Evolutionary conservation across 2,329 filamentous ascomycete genomes (phyloP).

Genomic region (Graphilbum fragrans): DNA sequence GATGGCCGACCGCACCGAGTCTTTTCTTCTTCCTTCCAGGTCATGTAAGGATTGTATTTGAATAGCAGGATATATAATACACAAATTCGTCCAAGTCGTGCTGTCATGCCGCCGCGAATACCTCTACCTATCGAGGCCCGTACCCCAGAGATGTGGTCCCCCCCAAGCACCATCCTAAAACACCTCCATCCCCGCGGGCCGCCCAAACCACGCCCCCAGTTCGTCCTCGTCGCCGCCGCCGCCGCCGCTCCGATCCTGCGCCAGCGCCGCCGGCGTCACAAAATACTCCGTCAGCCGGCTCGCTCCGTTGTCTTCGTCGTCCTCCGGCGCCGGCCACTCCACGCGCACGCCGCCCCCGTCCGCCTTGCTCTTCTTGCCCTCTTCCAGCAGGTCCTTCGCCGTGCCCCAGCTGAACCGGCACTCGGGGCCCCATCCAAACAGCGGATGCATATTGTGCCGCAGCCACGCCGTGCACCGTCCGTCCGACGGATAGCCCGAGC

Average conservation of each 20-base stretch:
- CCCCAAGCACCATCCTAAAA: too few species aligned
- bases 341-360: constrained; percentile 47
- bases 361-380: constrained; percentile 40
- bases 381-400: constrained; percentile 81
- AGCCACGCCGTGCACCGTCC: constrained; percentile 71
- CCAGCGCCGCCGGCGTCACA: constrained; percentile 18
- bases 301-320: constrained; percentile 43
- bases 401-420: constrained; percentile 95
- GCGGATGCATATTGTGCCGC: constrained; percentile 72
- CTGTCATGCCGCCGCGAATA: too few species aligned
- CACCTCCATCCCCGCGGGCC: constrained; percentile 53
- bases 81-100: too few species aligned
- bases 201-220: constrained; percentile 68
- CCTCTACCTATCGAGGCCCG: too few species aligned
- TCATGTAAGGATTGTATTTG: too few species aligned
- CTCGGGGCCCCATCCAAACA: constrained; percentile 92
- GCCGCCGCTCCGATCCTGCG: too few species aligned
- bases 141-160: too few species aligned
- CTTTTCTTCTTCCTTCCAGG: too few species aligned
- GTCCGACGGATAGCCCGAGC: constrained; percentile 89
- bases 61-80: too few species aligned
- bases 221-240: constrained; percentile 34
- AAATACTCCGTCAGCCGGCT: constrained; percentile 73
- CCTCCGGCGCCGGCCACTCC: constrained; percentile 57
- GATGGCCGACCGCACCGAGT: too few species aligned